phyloP scores from a whole-genome alignment of 495 filamentous ascomycete species.

The Choiromyces venosus region DNA sequence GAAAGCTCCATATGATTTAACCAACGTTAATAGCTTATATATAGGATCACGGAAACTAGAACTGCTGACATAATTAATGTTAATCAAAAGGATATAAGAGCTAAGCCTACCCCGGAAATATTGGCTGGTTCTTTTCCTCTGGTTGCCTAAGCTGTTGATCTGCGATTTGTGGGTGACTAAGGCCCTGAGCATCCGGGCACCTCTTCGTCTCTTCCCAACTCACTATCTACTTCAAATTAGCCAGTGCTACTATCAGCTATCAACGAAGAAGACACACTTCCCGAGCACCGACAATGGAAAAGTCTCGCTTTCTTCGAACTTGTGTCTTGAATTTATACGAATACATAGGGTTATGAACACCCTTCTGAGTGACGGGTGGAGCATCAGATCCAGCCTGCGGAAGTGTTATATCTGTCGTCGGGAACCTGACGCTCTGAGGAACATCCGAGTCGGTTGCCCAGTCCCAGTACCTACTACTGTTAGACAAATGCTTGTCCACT shows the following conservation, averaged over 20 bases:
- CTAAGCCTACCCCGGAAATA: neutral
- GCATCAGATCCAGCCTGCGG: neutral
- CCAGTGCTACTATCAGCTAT: neutral
- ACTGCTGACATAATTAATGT: neutral
- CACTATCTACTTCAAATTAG: neutral
- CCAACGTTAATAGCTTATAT: slow-evolving; percentile 7
- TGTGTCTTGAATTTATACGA: slow-evolving; percentile 10
- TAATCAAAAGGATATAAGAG: neutral
- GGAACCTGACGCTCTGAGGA: neutral
- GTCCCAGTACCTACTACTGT: slow-evolving; percentile 14
- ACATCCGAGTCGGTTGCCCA: slow-evolving; percentile 13
- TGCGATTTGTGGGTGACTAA: slow-evolving; percentile 1
- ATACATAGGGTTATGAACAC: slow-evolving; percentile 10
- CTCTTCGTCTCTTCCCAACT: slow-evolving; percentile 6
- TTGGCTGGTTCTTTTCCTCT: neutral
- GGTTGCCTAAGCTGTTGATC: slow-evolving; percentile 1
- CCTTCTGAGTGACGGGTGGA: neutral
- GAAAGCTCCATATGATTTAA: slow-evolving; percentile 4
- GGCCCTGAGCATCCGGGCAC: neutral
- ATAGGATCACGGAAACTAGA: slow-evolving; percentile 13
- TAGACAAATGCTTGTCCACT: neutral
- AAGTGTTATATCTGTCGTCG: slow-evolving; percentile 3
- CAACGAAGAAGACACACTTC: neutral
- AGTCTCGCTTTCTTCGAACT: neutral
- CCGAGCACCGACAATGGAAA: neutral